These are phyloP conservation scores for Cornus suecica DNA, from an alignment of 148 eudicot species.

Conservation along the genomic window DNA sequence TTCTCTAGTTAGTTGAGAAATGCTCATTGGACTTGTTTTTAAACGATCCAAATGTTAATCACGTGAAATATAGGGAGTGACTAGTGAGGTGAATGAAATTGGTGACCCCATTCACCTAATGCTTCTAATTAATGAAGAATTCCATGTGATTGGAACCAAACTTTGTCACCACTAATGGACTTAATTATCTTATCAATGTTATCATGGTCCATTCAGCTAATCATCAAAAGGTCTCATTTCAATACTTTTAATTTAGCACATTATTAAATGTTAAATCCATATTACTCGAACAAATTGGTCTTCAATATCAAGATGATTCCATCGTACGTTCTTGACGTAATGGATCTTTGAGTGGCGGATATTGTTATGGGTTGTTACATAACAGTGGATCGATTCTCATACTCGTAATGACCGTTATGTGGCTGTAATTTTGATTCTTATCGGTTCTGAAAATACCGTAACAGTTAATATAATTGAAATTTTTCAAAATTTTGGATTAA, in stretches of 20 bases:
- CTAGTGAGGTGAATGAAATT: neutral
- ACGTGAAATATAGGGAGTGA: neutral
- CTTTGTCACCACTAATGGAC: neutral
- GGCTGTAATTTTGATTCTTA: no score
- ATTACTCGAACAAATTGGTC: constrained; percentile 4
- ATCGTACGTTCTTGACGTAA: no score
- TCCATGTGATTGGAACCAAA: neutral
- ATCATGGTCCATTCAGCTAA: neutral
- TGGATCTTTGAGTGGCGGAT: no score
- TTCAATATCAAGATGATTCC: neutral
- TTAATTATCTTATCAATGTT: neutral
- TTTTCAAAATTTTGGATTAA: no score
- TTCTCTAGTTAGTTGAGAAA: constrained; percentile 12
- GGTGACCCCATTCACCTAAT: constrained; percentile 8
- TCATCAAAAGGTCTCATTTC: neutral
- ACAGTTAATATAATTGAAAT: no score
- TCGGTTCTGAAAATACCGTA: no score
- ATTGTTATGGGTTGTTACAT: no score
- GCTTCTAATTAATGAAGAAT: neutral
- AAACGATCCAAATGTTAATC: neutral
- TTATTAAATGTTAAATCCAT: neutral
- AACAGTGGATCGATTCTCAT: no score
- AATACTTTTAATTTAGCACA: neutral
- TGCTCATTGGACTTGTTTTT: neutral
- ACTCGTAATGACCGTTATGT: no score